Base-by-base conservation (phyloP, 176 grass and related monocot species). In the Carex cristatella region DNA sequence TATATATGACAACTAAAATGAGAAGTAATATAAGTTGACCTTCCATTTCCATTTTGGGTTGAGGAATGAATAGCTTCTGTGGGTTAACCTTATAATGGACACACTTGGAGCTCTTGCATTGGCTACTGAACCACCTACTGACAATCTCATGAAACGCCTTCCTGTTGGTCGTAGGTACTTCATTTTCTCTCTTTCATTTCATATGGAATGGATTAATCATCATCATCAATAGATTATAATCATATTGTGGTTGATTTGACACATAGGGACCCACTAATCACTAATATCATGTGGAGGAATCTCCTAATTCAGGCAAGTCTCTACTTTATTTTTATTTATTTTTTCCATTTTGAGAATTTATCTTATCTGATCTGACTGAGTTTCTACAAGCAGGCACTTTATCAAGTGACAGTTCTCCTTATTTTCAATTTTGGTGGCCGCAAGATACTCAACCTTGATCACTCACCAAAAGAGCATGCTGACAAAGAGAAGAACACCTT, bases 51-150 rank as follows among this genome's bases (percentile, higher is more conserved):
- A 55, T 55, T 32, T 77, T 77, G 5, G 56, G 19, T 56, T 83
- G 37, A 49, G 59, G 88, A 77, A 78, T 82, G 88, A 77, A 78
- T 82, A 98, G 95, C 92, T 98, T 87, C 93, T 98, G 14, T 98
- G 95, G 95, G 93, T 98, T 56, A 98, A 98, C 83, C 95, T 98
- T 74, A 98, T 98, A 67, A 98, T 98, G 95, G 95, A 98, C 83
- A 98, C 95, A 67, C 87, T 98, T 81, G 95, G 93, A 82, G 95
- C 95, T 87, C 88, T 98, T 76, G 95, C 95, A 83, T 93, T 98
- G 76, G 95, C 95, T 63, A 98, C 95, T 5, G 95, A 98, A 77
- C 88, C 95, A 49, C 95, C 95, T 64, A 95, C 92, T 33, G 90
- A 98, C 81, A 89, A 95, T 46, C 95, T 98, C 84, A 98, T 98